Percentiles rank a stretch among this genome's conserved stretches.
phyloP scores from a whole-genome alignment of 2,329 filamentous ascomycete species.

The Bipolaris bicolor region DNA sequence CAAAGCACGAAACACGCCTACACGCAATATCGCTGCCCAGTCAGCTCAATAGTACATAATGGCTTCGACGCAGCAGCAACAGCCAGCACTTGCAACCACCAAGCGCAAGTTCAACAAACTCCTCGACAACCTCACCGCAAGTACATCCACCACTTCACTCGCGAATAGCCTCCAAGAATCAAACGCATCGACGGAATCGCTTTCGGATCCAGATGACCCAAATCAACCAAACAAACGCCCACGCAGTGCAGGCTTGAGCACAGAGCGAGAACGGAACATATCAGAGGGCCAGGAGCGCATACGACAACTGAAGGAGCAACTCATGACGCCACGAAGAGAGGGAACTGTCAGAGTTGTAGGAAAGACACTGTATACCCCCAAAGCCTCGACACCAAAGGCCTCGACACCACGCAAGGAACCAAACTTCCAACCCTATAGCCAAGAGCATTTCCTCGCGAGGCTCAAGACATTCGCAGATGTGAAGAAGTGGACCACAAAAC shows the following conservation, averaged over 20 bases:
- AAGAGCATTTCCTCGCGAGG: constrained; percentile 78
- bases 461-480: constrained; percentile 90
- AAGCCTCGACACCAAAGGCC: constrained; percentile 30
- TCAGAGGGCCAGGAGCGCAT: constrained; percentile 41
- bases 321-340: constrained; percentile 36
- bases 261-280: constrained; percentile 36
- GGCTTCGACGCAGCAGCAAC: constrained; percentile 29
- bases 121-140: constrained; percentile 59
- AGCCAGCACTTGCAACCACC: constrained; percentile 70
- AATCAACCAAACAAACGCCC: constrained; percentile 46
- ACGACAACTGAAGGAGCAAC: constrained; percentile 40
- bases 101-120: constrained; percentile 83
- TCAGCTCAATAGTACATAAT: constrained; percentile 4
- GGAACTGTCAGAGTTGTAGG: constrained; percentile 43
- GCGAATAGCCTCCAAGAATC: constrained; percentile 46
- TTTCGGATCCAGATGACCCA: constrained; percentile 28
- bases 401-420: constrained; percentile 53
- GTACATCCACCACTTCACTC: constrained; percentile 54
- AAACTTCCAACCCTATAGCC: constrained; percentile 86
- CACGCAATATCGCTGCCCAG: background rate
- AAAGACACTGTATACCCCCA: constrained; percentile 31
- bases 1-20: constrained; percentile 1
- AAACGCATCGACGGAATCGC: constrained; percentile 41
- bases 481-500: constrained; percentile 92
- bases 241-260: constrained; percentile 37